Conservation (phyloP, 164 flowering plant genomes). For the Platanus orientalis region DNA sequence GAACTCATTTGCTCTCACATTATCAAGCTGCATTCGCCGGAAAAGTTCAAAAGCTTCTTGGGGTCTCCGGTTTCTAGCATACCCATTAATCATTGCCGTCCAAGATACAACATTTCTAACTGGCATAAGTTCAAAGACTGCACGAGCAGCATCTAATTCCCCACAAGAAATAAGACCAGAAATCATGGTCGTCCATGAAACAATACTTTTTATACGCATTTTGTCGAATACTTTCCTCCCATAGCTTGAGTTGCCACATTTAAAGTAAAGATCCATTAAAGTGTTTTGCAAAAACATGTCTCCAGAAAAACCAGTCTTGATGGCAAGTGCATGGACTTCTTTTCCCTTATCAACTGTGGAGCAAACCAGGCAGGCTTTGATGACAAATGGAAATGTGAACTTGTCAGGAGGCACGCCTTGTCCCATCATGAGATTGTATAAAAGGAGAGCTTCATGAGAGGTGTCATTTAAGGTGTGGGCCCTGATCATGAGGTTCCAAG, state of each 20-base stretch:
- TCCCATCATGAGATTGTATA: slow-evolving; percentile 44
- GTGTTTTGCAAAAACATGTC: slow-evolving; percentile 46
- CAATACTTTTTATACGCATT: slow-evolving; percentile 48
- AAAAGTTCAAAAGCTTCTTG: slow-evolving; percentile 54
- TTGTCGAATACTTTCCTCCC: slow-evolving; percentile 49
- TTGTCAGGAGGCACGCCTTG: slow-evolving; percentile 43
- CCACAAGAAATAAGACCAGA: slow-evolving; percentile 40
- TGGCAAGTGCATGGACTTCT: slow-evolving; percentile 40
- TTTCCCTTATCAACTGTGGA: slow-evolving; percentile 31
- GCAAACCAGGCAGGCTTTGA: slow-evolving; percentile 47
- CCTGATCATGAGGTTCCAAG: slow-evolving; percentile 64
- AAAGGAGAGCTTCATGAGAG: slow-evolving; percentile 33
- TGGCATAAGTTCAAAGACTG: slow-evolving; percentile 47
- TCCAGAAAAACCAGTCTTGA: slow-evolving; percentile 33
- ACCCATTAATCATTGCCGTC: slow-evolving; percentile 65
- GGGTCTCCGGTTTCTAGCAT: slow-evolving; percentile 27
- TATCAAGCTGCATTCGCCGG: slow-evolving; percentile 40
- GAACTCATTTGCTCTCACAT: slow-evolving; percentile 54
- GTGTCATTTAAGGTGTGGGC: slow-evolving; percentile 24
- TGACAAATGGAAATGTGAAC: slow-evolving; percentile 63
- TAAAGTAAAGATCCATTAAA: slow-evolving; percentile 54
- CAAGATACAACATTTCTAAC: slow-evolving; percentile 57
- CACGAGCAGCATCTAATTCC: slow-evolving; percentile 37
- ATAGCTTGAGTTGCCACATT: slow-evolving; percentile 27
- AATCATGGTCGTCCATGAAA: slow-evolving; percentile 64